Evolutionary conservation across 1,284 basidiomycete species (phyloP).

Genomic region (Rhizopogon parksii): DNA sequence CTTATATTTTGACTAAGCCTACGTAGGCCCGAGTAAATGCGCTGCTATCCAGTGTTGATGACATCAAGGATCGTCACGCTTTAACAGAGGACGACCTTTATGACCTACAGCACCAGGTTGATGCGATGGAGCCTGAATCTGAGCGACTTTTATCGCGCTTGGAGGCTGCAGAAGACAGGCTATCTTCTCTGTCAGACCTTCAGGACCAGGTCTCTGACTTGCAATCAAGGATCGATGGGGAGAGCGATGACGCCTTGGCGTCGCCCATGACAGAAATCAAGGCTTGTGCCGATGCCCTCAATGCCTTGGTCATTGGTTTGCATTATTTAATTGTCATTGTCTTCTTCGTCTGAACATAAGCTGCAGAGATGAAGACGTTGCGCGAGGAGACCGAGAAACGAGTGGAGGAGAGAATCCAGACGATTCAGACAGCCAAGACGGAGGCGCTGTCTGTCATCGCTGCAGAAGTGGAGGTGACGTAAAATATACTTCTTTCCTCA

Average conservation of each 20-base stretch:
- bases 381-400: constrained; percentile 29
- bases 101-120: constrained; percentile 36
- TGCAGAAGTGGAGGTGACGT: constrained; percentile 16
- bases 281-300: constrained; percentile 24
- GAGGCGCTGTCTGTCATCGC: constrained; percentile 24
- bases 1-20: constrained; percentile 1
- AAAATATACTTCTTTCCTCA: neutral
- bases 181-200: constrained; percentile 32
- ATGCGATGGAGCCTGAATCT: constrained; percentile 33
- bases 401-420: constrained; percentile 27
- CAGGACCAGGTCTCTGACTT: constrained; percentile 35
- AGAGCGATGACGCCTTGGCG: constrained; percentile 10
- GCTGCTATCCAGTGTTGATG: constrained; percentile 17
- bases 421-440: constrained; percentile 20
- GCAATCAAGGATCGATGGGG: constrained; percentile 26
- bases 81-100: constrained; percentile 32
- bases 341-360: constrained; percentile 10
- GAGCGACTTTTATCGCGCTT: constrained; percentile 27
- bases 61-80: constrained; percentile 21
- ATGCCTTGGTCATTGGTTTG: constrained; percentile 27
- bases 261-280: constrained; percentile 20
- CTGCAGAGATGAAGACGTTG: constrained; percentile 28
- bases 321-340: neutral
- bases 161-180: constrained; percentile 24
- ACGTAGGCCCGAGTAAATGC: constrained; percentile 20